Conservation (phyloP, 768 basidiomycete genomes). For the Pleurotus salmoneostramineus region DNA sequence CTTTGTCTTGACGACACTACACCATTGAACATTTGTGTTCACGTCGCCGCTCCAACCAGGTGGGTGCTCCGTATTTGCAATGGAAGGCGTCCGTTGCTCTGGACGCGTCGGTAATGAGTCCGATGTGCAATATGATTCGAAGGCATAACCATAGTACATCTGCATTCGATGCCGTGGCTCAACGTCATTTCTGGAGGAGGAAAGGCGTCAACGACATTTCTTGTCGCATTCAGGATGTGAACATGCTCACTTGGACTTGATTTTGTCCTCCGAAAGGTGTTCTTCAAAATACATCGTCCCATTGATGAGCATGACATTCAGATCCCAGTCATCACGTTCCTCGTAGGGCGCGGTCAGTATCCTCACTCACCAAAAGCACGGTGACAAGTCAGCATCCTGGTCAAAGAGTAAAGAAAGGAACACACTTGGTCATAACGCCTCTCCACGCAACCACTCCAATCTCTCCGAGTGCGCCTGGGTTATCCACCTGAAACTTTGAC, state of each 20-base stretch:
- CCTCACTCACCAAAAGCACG: conserved; percentile 42
- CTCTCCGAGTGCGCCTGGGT: conserved; percentile 26
- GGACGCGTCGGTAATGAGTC: conserved; percentile 24
- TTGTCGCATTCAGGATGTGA: background rate
- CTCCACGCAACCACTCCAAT: conserved; percentile 70
- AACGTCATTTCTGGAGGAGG: conserved; percentile 52
- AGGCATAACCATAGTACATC: conserved; percentile 84
- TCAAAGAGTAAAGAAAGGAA: conserved; percentile 1
- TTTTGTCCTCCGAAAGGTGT: conserved; percentile 52
- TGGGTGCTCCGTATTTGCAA: conserved; percentile 20
- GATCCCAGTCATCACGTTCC: conserved; percentile 70
- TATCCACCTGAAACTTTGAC: conserved; percentile 20
- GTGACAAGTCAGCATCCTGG: conserved; percentile 5
- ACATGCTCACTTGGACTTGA: conserved; percentile 59
- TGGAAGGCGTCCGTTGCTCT: conserved; percentile 13
- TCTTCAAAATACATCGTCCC: conserved; percentile 77
- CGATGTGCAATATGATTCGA: conserved; percentile 84
- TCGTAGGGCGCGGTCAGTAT: conserved; percentile 84
- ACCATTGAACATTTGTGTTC: conserved; percentile 89
- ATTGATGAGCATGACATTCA: conserved; percentile 77
- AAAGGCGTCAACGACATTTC: background rate
- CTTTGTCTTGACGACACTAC: conserved; percentile 83
- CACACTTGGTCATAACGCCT: conserved; percentile 80
- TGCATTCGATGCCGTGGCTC: conserved; percentile 58
- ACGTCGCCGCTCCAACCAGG: conserved; percentile 79